Conservation (phyloP, 495 filamentous ascomycete genomes). For the Bacidia gigantensis region DNA sequence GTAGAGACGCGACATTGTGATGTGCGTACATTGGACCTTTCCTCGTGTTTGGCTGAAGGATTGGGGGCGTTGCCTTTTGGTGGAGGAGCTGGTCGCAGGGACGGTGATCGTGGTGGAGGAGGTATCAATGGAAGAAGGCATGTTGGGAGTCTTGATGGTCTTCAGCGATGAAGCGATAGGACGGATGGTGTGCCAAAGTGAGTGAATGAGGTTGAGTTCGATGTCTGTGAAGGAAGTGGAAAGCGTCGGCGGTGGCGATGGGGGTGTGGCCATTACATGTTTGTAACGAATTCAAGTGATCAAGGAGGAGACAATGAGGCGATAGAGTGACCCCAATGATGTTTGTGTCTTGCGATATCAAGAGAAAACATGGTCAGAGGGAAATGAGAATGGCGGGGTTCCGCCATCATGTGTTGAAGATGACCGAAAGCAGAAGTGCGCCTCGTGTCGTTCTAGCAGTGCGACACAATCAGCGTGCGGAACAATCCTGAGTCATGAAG, state of each 20-base stretch:
- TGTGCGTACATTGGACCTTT: slow-evolving; percentile 39
- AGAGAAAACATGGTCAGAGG: no score
- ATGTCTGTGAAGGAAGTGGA: slow-evolving; percentile 1
- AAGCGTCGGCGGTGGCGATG: not conserved
- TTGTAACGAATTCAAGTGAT: no score
- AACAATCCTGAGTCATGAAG: no score
- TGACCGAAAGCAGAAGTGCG: no score
- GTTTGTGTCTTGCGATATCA: no score
- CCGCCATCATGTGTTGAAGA: no score
- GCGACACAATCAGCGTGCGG: no score
- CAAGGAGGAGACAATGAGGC: no score
- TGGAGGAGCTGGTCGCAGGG: slow-evolving; percentile 1
- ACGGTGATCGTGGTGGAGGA: not conserved
- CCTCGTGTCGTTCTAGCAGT: no score
- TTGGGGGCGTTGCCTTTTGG: not conserved
- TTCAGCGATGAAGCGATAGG: slow-evolving; percentile 10
- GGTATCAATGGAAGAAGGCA: not conserved
- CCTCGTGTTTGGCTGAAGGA: slow-evolving; percentile 14
- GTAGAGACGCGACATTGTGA: slow-evolving; percentile 44
- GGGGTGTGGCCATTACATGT: not conserved
- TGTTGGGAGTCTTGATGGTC: slow-evolving; percentile 5
- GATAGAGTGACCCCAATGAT: no score
- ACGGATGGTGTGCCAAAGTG: slow-evolving; percentile 8
- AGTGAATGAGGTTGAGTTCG: slow-evolving; percentile 12
- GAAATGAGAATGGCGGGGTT: no score